These are phyloP conservation scores for Cystofilobasidium ferigula DNA, from an alignment of 768 basidiomycete species.

Conservation along the genomic window DNA sequence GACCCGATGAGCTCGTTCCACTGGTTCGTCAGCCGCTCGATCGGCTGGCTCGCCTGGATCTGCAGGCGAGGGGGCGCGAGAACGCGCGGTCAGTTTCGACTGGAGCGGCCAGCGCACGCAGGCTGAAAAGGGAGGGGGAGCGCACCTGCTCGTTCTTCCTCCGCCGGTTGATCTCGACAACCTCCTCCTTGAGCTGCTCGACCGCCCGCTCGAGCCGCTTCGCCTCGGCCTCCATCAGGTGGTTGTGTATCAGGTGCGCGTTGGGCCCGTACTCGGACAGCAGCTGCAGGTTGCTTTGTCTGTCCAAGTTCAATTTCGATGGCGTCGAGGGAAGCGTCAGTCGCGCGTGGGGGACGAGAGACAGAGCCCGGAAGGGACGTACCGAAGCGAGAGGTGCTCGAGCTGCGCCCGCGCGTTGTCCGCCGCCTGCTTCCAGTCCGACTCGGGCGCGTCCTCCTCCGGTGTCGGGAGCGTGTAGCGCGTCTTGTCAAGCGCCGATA, in stretches of 20 bases:
- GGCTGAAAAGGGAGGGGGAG: background rate
- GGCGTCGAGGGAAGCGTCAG: background rate
- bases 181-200: constrained; percentile 67
- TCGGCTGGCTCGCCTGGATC: constrained; percentile 66
- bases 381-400: constrained; percentile 76
- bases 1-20: constrained; percentile 90
- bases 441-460: constrained; percentile 51
- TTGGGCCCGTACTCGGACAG: constrained; percentile 79
- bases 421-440: constrained; percentile 64
- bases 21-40: constrained; percentile 67
- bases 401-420: constrained; percentile 70
- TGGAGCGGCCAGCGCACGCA: background rate
- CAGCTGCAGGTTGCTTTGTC: constrained; percentile 70
- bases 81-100: background rate
- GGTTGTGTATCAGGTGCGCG: constrained; percentile 85
- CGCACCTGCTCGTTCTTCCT: constrained; percentile 73
- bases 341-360: constrained; percentile 11
- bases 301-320: constrained; percentile 33
- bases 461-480: constrained; percentile 69
- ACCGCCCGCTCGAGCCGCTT: constrained; percentile 58
- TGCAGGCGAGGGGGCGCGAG: constrained; percentile 35
- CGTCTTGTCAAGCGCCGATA: constrained; percentile 51
- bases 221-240: constrained; percentile 64
- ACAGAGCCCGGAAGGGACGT: constrained; percentile 29
- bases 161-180: constrained; percentile 74